These are phyloP conservation scores for Telfairia occidentalis DNA, from an alignment of 331 rosid genomes.

Conservation along the genomic window DNA sequence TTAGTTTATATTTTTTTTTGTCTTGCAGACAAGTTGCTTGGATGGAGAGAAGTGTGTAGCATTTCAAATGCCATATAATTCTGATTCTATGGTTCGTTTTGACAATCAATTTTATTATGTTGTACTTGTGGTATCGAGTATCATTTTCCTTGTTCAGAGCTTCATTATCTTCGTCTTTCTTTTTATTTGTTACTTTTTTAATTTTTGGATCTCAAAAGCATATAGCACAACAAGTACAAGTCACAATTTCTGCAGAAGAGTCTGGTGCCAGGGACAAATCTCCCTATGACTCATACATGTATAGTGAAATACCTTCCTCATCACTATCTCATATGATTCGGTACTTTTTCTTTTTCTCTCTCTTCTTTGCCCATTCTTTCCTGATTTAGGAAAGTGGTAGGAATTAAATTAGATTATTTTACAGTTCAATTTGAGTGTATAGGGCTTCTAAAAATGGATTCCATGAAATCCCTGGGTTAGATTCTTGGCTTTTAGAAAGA, in stretches of 20 bases:
- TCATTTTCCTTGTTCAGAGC: not conserved
- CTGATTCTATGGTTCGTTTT: constrained; percentile 43
- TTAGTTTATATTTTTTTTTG: constrained; percentile 10
- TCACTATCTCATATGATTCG: constrained; percentile 50
- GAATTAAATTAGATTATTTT: not conserved
- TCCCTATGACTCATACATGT: constrained; percentile 38
- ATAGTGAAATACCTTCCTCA: constrained; percentile 51
- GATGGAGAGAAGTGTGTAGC: constrained; percentile 57
- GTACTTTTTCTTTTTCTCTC: constrained; percentile 29
- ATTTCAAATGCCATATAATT: constrained; percentile 41
- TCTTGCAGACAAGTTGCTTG: constrained; percentile 55
- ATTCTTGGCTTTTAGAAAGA: not conserved
- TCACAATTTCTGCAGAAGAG: constrained; percentile 77
- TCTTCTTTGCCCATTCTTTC: not conserved
- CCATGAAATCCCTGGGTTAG: no score
- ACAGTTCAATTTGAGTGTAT: not conserved
- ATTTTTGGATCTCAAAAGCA: constrained; percentile 32
- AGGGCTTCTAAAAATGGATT: not conserved
- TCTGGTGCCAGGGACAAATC: constrained; percentile 63
- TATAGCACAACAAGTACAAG: constrained; percentile 46
- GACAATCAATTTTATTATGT: constrained; percentile 9
- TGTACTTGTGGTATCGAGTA: not conserved
- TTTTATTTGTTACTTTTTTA: constrained; percentile 10
- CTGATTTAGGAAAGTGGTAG: not conserved
- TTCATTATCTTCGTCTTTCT: constrained; percentile 19